A percentile compares a stretch with the other conserved stretches of the same genome.
These are phyloP conservation scores for Triangularia verruculosa DNA, from an alignment of 2,329 filamentous ascomycete species.

Conservation along the genomic window DNA sequence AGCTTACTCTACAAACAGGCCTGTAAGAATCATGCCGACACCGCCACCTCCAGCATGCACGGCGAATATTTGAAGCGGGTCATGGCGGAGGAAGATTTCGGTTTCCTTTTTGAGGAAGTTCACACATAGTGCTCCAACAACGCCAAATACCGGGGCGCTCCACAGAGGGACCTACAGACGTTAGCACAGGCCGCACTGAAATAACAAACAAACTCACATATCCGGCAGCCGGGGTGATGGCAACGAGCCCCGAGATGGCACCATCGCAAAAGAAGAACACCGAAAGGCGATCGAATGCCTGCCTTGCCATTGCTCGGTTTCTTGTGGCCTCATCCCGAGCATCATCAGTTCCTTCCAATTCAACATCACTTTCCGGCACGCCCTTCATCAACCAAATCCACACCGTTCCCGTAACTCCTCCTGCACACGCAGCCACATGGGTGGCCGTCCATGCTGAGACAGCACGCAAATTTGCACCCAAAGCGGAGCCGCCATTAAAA, in stretches of 20 bases:
- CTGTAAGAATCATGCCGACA: constrained; percentile 55
- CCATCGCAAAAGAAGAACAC: constrained; percentile 22
- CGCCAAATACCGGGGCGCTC: constrained; percentile 19
- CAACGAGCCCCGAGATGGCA: constrained; percentile 20
- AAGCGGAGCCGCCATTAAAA: constrained; percentile 29
- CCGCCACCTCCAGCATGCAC: constrained; percentile 57
- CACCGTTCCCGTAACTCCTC: constrained; percentile 15
- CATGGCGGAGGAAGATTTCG: constrained; percentile 12
- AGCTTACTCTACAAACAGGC: constrained; percentile 46
- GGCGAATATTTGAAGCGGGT: constrained; percentile 56
- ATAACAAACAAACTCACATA: constrained; percentile 14
- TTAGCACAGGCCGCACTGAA: background rate
- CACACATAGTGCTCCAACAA: constrained; percentile 16
- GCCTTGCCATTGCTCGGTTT: constrained; percentile 5
- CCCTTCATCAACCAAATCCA: constrained; percentile 16
- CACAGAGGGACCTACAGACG: constrained; percentile 14
- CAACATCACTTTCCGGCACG: background rate
- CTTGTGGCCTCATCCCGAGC: background rate
- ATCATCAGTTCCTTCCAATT: background rate
- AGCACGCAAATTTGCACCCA: constrained; percentile 20
- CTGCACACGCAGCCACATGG: constrained; percentile 20
- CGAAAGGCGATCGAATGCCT: constrained; percentile 10
- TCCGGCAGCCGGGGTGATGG: constrained; percentile 21
- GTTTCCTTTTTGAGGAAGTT: constrained; percentile 17
- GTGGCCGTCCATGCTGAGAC: constrained; percentile 21